Evolutionary conservation across 306 rosid genomes (phyloP).

Genomic region (Malus domestica): DNA sequence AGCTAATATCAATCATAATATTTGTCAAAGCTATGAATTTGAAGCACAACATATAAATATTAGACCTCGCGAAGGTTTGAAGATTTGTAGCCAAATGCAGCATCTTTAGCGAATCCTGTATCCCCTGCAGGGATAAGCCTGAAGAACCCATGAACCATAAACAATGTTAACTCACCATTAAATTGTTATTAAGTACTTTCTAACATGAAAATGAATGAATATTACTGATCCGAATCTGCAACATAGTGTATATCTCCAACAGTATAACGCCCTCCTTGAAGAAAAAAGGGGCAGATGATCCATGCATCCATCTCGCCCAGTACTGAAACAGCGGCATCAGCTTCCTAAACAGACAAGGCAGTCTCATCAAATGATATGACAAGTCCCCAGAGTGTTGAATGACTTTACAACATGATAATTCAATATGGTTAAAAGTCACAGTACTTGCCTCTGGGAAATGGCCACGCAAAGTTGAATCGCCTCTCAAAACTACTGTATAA

Average conservation of each 20-base stretch:
- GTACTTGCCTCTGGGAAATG: conserved; percentile 95
- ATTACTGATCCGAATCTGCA: conserved; percentile 79
- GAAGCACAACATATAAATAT: conserved; percentile 2
- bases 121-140: conserved; percentile 94
- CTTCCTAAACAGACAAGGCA: conserved; percentile 53
- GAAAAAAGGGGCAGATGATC: conserved; percentile 95
- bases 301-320: conserved; percentile 93
- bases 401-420: neutral
- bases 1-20: neutral
- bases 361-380: conserved; percentile 9
- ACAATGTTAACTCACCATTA: conserved; percentile 7
- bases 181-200: conserved; percentile 10
- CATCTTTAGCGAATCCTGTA: conserved; percentile 94
- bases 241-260: conserved; percentile 78
- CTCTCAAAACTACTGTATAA: conserved; percentile 87
- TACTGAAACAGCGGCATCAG: conserved; percentile 80
- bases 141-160: conserved; percentile 22
- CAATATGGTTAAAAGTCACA: neutral
- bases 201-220: neutral
- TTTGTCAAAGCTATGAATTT: conserved; percentile 2
- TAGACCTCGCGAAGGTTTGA: conserved; percentile 87
- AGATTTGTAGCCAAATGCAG: conserved; percentile 89
- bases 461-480: conserved; percentile 95
- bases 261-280: conserved; percentile 95
- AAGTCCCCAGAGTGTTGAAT: conserved; percentile 12